Base-by-base conservation (phyloP, 768 basidiomycete genomes). In the Tulasnella calospora region DNA sequence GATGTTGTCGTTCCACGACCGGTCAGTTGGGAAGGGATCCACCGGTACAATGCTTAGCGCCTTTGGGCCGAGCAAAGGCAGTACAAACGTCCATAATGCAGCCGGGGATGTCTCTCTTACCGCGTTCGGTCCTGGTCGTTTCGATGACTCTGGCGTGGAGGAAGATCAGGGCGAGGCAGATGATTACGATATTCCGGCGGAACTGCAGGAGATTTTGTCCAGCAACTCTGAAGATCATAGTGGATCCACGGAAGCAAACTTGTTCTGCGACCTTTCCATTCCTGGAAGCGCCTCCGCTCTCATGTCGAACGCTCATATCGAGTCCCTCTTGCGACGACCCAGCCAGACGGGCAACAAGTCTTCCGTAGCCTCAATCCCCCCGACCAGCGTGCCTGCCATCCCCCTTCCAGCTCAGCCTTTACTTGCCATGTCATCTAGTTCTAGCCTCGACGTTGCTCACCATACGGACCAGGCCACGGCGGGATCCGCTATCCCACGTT, bases 121-220 rank as follows among this genome's bases (percentile, higher is more conserved):
- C 17, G 51, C 75, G 19, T 61, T 76, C 27, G 77, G 40, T 17
- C 21, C 61, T 17, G 70, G 40, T 17, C 21, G 35, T 67, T 30
- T n/a, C 33, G 9, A 38, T 40, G 7, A 35, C 8, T 67, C 30
- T 12, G 21, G 33, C 30, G 51, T 36, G 35, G 46, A 51, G 21
- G 75, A 38, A 35, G 51, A 19, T 10, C 23, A 47, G 0, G 36
- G 36, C 33, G 75, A 76, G 21, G 77, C 36, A 30, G 91, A 89
- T 0, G 90, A 93, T 82, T 92, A 90, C 1, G 92, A 95, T 81
- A 92, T 94, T n/a, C 92, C 94, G 0, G 89, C 92, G 57, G 94
- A 94, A 83, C 83, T 94, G 77, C 89, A 90, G 80, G 86, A 86
- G 33, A 89, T 94, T 71, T 83, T 94, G 35, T 86, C 86, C 0